These are phyloP conservation scores for Orbilia blumenaviensis DNA, from an alignment of 2,329 filamentous ascomycete species.

Conservation along the genomic window DNA sequence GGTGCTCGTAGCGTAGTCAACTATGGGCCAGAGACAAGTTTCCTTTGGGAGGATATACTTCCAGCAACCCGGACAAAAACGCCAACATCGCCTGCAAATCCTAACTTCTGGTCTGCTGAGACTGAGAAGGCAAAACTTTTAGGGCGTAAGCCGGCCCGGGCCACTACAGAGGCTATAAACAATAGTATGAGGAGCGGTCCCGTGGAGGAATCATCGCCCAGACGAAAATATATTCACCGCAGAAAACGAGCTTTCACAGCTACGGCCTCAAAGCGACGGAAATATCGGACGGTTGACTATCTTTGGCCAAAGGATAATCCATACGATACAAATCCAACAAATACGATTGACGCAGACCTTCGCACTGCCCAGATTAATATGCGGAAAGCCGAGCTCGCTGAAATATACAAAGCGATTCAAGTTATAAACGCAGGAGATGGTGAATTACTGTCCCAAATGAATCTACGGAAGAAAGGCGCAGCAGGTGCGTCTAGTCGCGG, in stretches of 20 bases:
- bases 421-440: conserved; percentile 68
- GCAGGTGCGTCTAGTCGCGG: conserved; percentile 69
- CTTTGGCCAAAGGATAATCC: conserved; percentile 59
- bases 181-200: conserved; percentile 18
- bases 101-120: conserved; percentile 22
- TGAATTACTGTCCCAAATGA: conserved; percentile 56
- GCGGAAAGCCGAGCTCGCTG: conserved; percentile 71
- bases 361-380: conserved; percentile 71
- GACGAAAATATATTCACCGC: conserved; percentile 10
- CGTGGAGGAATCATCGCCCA: conserved; percentile 6
- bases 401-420: conserved; percentile 69
- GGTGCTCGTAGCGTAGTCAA: conserved; percentile 78
- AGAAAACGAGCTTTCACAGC: background rate
- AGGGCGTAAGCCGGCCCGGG: conserved; percentile 21
- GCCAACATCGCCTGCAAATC: conserved; percentile 2
- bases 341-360: conserved; percentile 70
- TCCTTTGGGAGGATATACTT: conserved; percentile 21
- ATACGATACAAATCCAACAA: conserved; percentile 65
- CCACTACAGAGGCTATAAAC: conserved; percentile 20
- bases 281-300: conserved; percentile 58
- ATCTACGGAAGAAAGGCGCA: conserved; percentile 67
- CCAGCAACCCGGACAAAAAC: background rate
- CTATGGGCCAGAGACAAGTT: conserved; percentile 35
- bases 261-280: conserved; percentile 60
- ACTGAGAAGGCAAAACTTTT: conserved; percentile 19